Percentiles rank a stretch among this genome's conserved stretches.
Conservation (phyloP, 2,329 filamentous ascomycete genomes). For the Chaetomium strumarium region DNA sequence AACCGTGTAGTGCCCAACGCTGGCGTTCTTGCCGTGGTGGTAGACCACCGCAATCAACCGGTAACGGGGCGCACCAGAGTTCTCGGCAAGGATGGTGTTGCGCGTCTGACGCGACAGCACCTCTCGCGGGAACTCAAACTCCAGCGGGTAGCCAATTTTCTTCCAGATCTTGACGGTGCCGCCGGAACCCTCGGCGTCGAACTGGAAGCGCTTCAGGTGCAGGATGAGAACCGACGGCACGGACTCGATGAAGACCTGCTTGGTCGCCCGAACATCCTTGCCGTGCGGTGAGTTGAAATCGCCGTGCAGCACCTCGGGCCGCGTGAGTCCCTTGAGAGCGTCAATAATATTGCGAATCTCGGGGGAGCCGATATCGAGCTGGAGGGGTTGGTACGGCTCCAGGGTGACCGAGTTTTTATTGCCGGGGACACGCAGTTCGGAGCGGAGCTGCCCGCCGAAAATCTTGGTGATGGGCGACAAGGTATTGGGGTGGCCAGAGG, state of each 20-base stretch:
- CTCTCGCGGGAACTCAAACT: slow-evolving; percentile 88
- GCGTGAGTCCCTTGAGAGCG: slow-evolving; percentile 77
- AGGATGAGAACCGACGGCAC: slow-evolving; percentile 88
- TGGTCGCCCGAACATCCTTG: slow-evolving; percentile 71
- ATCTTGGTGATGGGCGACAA: slow-evolving; percentile 89
- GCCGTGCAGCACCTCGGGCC: slow-evolving; percentile 76
- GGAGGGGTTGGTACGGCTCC: slow-evolving; percentile 89
- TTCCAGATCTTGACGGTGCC: slow-evolving; percentile 97
- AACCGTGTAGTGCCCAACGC: slow-evolving; percentile 95
- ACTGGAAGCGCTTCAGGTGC: slow-evolving; percentile 96
- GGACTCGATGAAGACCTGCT: slow-evolving; percentile 90
- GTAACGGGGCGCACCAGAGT: slow-evolving; percentile 71
- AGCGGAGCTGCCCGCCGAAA: slow-evolving; percentile 85
- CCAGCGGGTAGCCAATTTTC: slow-evolving; percentile 89
- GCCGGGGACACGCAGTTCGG: slow-evolving; percentile 80
- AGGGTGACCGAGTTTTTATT: slow-evolving; percentile 86
- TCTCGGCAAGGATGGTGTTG: slow-evolving; percentile 57
- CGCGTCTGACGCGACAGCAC: slow-evolving; percentile 74
- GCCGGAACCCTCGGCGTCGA: slow-evolving; percentile 68
- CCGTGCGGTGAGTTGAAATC: slow-evolving; percentile 78
- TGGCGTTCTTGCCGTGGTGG: slow-evolving; percentile 95
- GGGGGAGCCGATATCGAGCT: slow-evolving; percentile 85
- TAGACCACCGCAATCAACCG: slow-evolving; percentile 87
- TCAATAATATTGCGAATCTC: slow-evolving; percentile 88
- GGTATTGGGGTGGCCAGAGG: slow-evolving; percentile 65